Conservation (phyloP, 306 rosid species). For the Trifolium fragiferum region DNA sequence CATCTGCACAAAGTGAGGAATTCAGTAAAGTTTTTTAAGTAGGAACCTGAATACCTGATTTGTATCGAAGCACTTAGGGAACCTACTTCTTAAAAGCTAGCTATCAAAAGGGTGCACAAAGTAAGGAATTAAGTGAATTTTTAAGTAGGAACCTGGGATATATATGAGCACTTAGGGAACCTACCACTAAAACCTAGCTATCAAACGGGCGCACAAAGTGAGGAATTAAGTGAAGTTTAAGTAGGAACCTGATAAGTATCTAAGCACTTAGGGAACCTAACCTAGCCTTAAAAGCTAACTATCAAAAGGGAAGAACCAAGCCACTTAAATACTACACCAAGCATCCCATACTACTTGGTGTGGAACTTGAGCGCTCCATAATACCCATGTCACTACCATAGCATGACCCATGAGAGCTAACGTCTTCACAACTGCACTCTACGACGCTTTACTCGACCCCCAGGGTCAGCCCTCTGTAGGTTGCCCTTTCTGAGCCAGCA, state of each 20-base stretch:
- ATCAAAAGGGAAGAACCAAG: background rate
- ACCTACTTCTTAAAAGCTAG: no score
- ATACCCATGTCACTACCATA: background rate
- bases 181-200: background rate
- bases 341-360: background rate
- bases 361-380: background rate
- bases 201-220: background rate
- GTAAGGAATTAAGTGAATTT: background rate
- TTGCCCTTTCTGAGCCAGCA: no score
- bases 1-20: constrained; percentile 66
- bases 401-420: background rate
- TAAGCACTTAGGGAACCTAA: background rate
- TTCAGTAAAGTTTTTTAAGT: background rate
- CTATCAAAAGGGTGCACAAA: background rate
- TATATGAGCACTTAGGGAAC: background rate
- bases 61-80: no score
- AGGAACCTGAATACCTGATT: no score
- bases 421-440: no score
- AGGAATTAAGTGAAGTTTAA: background rate
- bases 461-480: no score
- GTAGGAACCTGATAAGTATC: background rate
- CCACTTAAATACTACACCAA: background rate
- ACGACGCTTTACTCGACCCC: no score
- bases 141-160: background rate
- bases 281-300: background rate